These are phyloP conservation scores for Kockovaella imperatae DNA, from an alignment of 768 basidiomycete species.

Conservation along the genomic window DNA sequence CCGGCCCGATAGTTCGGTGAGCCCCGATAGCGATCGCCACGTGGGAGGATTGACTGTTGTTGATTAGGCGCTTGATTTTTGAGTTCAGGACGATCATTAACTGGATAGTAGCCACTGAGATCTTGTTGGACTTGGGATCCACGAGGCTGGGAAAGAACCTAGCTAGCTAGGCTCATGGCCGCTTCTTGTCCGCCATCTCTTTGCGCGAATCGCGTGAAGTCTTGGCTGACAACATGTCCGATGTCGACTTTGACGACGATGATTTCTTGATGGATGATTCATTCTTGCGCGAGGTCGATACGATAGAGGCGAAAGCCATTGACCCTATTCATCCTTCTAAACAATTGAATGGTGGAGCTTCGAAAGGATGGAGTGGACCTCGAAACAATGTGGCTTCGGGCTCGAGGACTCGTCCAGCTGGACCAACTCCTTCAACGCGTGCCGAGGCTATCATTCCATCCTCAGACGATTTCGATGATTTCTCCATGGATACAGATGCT, in stretches of 20 bases:
- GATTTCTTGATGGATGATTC: constrained; percentile 32
- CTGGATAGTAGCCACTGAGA: no score
- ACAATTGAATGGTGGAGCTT: neutral
- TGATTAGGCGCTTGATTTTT: no score
- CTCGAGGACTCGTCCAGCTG: neutral
- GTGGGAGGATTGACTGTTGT: no score
- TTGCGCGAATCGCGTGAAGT: no score
- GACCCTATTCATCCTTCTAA: neutral
- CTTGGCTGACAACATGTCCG: constrained; percentile 31
- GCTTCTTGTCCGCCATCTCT: no score
- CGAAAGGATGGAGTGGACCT: constrained; percentile 18
- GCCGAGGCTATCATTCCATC: constrained; percentile 6
- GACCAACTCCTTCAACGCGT: neutral
- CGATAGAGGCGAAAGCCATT: constrained; percentile 18
- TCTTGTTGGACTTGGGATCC: no score
- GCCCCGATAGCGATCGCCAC: no score
- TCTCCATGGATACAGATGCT: constrained; percentile 5
- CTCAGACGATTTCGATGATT: constrained; percentile 11
- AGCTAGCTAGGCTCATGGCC: no score
- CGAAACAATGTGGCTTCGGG: neutral
- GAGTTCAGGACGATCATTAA: no score
- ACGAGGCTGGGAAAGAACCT: no score
- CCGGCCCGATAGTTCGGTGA: no score
- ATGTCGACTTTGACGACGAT: constrained; percentile 36
- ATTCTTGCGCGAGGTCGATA: constrained; percentile 34